These are phyloP conservation scores for Oxyria digyna DNA, from an alignment of 148 eudicot species.

Conservation along the genomic window DNA sequence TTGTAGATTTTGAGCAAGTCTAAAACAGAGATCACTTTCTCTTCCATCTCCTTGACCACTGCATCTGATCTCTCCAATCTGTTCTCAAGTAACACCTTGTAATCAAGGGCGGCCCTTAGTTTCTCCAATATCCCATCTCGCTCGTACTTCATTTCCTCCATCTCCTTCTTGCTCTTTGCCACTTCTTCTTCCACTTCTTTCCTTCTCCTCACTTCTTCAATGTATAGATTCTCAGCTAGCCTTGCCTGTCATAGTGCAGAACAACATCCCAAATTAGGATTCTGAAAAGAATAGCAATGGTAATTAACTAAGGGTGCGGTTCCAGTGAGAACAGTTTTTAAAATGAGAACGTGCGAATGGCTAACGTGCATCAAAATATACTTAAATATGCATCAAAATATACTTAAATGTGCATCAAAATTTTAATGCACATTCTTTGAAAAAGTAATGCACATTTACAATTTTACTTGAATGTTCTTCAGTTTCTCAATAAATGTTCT, in stretches of 20 bases:
- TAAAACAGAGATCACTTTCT: conserved; percentile 52
- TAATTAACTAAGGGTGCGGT: not conserved
- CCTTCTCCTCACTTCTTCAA: conserved; percentile 43
- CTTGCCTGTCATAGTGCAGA: conserved; percentile 25
- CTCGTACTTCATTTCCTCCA: conserved; percentile 27
- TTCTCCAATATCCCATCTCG: conserved; percentile 26
- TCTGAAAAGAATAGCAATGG: not conserved
- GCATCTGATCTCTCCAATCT: conserved; percentile 33
- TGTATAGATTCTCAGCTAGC: conserved; percentile 34
- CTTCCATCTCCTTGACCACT: conserved; percentile 43
- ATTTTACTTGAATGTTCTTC: too few species aligned
- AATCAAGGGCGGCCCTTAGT: conserved; percentile 34
- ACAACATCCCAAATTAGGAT: not conserved
- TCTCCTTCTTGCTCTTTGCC: conserved; percentile 31
- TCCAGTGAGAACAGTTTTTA: too few species aligned
- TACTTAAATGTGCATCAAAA: too few species aligned
- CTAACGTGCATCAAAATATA: too few species aligned
- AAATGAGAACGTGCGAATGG: too few species aligned
- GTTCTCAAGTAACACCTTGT: conserved; percentile 35
- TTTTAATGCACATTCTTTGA: too few species aligned
- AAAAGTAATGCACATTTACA: too few species aligned
- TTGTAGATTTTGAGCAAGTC: conserved; percentile 50
- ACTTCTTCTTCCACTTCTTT: conserved; percentile 49
- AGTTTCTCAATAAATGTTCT: too few species aligned
- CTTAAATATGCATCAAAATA: too few species aligned